Base-by-base conservation (phyloP, 352 stramenopile genomes). In the Globisporangium spinosum region DNA sequence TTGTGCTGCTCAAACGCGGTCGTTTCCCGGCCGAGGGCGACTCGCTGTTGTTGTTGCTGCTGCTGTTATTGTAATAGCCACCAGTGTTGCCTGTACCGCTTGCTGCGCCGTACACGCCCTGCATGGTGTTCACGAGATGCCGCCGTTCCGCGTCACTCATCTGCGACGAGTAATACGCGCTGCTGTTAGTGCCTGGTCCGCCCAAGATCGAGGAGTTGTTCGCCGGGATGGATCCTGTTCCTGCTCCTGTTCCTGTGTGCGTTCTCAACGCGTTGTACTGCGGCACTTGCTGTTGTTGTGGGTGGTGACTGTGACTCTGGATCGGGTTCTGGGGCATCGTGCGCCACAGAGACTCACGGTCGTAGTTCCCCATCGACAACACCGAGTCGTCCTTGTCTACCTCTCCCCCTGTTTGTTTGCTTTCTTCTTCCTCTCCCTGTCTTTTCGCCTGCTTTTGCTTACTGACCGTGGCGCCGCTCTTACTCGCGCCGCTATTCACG, bases 281-380 rank as follows among this genome's bases (percentile, higher is more conserved):
- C 53, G 45, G 64, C 64, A 62, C 40, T 45, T 67, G 69, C 22
- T 70, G 65, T 2, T 67, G 55, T 49, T 51, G 43, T 12, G 43
- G 43, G 43, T 51, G 43, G 17, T 72, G 55, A 22, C 38, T 45
- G 17, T 72, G 55, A 22, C 38, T 45, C 34, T 47, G 56, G 56
- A 17, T 62, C 56, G 34, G 64, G 64, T 78, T 67, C 69, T 83
- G 71, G 64, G 79, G 79, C 77, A 89, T 82, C 54, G 74, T 68
- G 63, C 77, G 73, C 75, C 82, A 75, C 51, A 79, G 71, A n/a
- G 73, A 66, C 27, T 82, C 65, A 40, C 79, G 79, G 68, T 91
- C 80, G 76, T 82, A 89, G 38, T 82, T 85, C 51, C 79, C 83
- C 80, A 90, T 89, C 17, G 62, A 32, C 57, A 57, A 47, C 51